These are phyloP conservation scores for Phytophthora uliginosa DNA, from an alignment of 352 stramenopile species.

Conservation along the genomic window DNA sequence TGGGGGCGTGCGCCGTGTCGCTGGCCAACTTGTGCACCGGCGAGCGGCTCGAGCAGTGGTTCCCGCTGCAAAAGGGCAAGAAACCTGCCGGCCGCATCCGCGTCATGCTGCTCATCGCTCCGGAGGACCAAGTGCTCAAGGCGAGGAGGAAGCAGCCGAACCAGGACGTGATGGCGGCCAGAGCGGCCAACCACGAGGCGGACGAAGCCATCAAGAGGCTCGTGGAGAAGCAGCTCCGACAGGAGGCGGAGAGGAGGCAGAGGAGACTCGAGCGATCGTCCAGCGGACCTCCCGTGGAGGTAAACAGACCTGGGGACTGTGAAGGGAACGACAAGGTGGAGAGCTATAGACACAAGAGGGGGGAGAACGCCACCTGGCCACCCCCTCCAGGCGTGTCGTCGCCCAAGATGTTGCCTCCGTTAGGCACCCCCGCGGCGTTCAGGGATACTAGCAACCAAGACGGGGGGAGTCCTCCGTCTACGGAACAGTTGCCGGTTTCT, in stretches of 20 bases:
- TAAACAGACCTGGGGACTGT: conserved; percentile 21
- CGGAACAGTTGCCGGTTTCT: conserved; percentile 28
- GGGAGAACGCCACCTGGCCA: conserved; percentile 35
- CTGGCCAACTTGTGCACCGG: conserved; percentile 53
- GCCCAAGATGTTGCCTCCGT: conserved; percentile 35
- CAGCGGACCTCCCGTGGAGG: conserved; percentile 30
- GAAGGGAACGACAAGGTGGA: conserved; percentile 33
- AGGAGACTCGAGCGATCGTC: conserved; percentile 22
- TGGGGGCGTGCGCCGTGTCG: conserved; percentile 63
- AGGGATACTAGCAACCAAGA: conserved; percentile 2
- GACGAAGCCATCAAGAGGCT: conserved; percentile 74
- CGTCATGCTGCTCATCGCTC: conserved; percentile 45
- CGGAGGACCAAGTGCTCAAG: conserved; percentile 22
- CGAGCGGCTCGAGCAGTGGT: conserved; percentile 63
- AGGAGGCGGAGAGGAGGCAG: conserved; percentile 43
- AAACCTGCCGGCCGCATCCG: conserved; percentile 62
- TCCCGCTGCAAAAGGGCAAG: conserved; percentile 57
- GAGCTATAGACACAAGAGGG: conserved; percentile 21
- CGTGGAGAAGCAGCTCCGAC: conserved; percentile 48
- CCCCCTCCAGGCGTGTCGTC: conserved; percentile 27
- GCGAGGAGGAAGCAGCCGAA: conserved; percentile 37
- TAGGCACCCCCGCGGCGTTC: conserved; percentile 26
- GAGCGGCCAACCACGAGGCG: conserved; percentile 64
- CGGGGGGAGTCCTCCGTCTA: not conserved
- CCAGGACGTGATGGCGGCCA: conserved; percentile 53